Evolutionary conservation across 2,329 filamentous ascomycete genomes (phyloP), one percentile per base, ranked within the genome.

Genomic region (Biscogniauxia mediterranea): DNA sequence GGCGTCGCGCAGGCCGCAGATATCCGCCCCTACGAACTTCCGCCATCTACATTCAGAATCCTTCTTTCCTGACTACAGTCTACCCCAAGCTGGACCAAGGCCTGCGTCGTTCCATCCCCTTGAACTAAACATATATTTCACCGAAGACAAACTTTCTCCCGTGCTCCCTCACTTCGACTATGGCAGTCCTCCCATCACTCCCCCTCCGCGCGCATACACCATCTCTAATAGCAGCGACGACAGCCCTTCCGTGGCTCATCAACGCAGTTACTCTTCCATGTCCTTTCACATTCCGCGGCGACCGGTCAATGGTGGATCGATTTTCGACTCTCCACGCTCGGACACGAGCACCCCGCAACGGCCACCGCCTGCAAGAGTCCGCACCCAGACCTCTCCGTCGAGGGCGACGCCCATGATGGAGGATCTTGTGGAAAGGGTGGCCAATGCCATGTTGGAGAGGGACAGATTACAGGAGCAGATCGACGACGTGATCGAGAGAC

Each of bases 11-110:
- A 78, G 82, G 73, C 81, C 82, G 71, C 77, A 78, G 62, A 88
- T 89, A 68, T 87, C 85, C 51, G 78, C 78, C 20, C 86, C 86
- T 3, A 81, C 81, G 54, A 78, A 88, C 71, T 89, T 89, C 68
- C 82, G 81, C 54, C 86, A 88, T 75, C 67, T 88, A 55, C 75
- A 82, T 58, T 82, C 75, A 56, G 67, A 73, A 53, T 71, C 71
- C 13, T 71, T 73, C 46, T 72, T 70, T 58, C 72, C 69, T 46
- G 69, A 64, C 38, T 61, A 66, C 19, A 55, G 54, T 61, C 59
- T 63, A 62, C 60, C 66, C 57, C 66, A 73, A 67, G 59, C 64
- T 53, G 70, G 69, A 59, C 70, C 67, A 42, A 71, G 73, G 5
- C 75, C 74, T 5, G 63, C 70, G 6, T 78, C 78, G 11, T 85